Evolutionary conservation across 768 basidiomycete species (phyloP).

Genomic region (Phlegmacium glaucopus): DNA sequence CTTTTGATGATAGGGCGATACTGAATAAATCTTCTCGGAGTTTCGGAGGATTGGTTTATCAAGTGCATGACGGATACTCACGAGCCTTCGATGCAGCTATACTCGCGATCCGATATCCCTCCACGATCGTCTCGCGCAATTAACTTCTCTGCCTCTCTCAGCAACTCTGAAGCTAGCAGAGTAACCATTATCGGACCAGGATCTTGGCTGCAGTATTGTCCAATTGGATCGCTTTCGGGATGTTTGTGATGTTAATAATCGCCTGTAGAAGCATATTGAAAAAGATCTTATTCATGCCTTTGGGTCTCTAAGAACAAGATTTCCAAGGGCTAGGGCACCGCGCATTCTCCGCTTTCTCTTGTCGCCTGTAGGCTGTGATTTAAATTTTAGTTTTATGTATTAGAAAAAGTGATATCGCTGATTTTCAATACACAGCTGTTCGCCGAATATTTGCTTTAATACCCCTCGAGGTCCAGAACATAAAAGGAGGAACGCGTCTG

Average conservation of each 20-base stretch:
- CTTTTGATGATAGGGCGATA: constrained; percentile 95
- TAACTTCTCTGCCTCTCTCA: constrained; percentile 94
- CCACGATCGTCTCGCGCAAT: constrained; percentile 90
- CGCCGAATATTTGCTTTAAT: constrained; percentile 27
- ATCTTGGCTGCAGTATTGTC: constrained; percentile 99
- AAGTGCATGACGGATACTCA: constrained; percentile 33
- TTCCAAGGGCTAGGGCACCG: constrained; percentile 96
- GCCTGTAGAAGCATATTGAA: constrained; percentile 85
- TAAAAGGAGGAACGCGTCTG: too few species aligned
- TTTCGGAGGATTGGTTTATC: constrained; percentile 41
- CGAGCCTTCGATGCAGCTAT: constrained; percentile 79
- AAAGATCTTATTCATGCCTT: constrained; percentile 99
- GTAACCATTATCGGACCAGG: constrained; percentile 89
- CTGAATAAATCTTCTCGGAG: constrained; percentile 94
- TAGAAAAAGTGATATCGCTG: too few species aligned
- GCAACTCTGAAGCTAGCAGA: constrained; percentile 85
- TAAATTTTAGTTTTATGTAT: background rate
- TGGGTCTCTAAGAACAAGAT: constrained; percentile 97
- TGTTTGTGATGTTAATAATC: constrained; percentile 98
- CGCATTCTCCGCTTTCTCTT: constrained; percentile 99
- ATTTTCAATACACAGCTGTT: constrained; percentile 13
- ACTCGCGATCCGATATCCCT: constrained; percentile 94
- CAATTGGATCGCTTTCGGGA: constrained; percentile 93
- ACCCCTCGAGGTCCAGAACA: too few species aligned
- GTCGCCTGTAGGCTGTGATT: constrained; percentile 65